phyloP scores from a whole-genome alignment of 495 filamentous ascomycete species.

The Penicillium fimorum region DNA sequence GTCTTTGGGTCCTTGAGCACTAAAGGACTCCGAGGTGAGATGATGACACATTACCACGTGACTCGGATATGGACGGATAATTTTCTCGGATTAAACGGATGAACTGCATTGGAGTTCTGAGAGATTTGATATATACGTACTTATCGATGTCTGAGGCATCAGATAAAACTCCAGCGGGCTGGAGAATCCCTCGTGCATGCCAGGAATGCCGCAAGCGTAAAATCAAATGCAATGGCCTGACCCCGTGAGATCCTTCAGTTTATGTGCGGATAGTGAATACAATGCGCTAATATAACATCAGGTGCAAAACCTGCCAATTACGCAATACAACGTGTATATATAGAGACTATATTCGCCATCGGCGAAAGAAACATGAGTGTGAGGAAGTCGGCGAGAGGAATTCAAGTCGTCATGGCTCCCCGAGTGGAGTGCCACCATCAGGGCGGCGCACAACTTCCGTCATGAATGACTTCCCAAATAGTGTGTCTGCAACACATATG shows the following conservation, averaged over 20 bases:
- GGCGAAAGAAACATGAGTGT: conserved; percentile 36
- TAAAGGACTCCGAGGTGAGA: background rate
- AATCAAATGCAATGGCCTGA: conserved; percentile 43
- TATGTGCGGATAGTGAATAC: background rate
- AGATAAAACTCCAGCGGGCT: conserved; percentile 21
- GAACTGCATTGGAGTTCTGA: conserved; percentile 1
- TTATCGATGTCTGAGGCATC: conserved; percentile 33
- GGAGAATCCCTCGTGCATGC: conserved; percentile 46
- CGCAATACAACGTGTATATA: conserved; percentile 39
- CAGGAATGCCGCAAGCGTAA: conserved; percentile 46
- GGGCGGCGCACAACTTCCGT: conserved; percentile 23
- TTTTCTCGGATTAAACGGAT: conserved; percentile 21
- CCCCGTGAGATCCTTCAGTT: conserved; percentile 26
- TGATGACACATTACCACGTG: conserved; percentile 13
- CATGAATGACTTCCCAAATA: conserved; percentile 37
- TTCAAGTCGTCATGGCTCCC: conserved; percentile 14
- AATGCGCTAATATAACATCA: conserved; percentile 4
- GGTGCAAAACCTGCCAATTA: conserved; percentile 42
- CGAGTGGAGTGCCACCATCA: conserved; percentile 16
- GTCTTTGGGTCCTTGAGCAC: no score
- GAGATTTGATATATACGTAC: conserved; percentile 1
- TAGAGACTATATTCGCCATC: conserved; percentile 41
- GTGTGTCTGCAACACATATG: conserved; percentile 47
- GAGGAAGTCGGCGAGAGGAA: conserved; percentile 9
- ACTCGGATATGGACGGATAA: conserved; percentile 26